Evolutionary conservation across 1,284 basidiomycete genomes (phyloP).

Genomic region (Ganoderma resinaceum): DNA sequence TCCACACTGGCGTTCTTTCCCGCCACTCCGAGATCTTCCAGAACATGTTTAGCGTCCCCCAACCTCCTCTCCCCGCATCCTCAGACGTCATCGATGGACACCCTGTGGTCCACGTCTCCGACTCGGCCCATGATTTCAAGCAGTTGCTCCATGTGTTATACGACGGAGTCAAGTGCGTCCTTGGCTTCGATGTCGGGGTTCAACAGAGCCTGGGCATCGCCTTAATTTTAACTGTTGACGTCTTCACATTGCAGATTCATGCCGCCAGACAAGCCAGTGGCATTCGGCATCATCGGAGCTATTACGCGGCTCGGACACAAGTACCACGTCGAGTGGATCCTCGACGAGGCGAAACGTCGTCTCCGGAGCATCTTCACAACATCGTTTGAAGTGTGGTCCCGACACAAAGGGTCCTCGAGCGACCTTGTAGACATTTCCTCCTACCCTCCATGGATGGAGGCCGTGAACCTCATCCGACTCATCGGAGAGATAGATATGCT

Average conservation of each 20-base stretch:
- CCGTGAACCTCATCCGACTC: slow-evolving; percentile 3
- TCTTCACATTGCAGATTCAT: neutral
- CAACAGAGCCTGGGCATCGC: too few species aligned
- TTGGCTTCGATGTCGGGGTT: too few species aligned
- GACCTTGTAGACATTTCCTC: neutral
- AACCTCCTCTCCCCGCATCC: neutral
- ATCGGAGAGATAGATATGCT: neutral
- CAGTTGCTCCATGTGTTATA: neutral
- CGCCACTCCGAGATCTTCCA: slow-evolving; percentile 10
- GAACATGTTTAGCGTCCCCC: slow-evolving; percentile 4
- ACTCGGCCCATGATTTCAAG: slow-evolving; percentile 5
- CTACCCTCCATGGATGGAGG: neutral
- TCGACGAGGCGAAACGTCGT: neutral
- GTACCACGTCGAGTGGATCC: slow-evolving; percentile 10
- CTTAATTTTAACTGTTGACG: neutral
- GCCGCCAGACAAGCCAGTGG: neutral
- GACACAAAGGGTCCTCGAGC: neutral
- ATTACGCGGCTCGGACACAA: slow-evolving; percentile 15
- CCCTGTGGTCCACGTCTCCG: slow-evolving; percentile 6
- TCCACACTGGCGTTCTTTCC: slow-evolving; percentile 6
- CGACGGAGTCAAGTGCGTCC: slow-evolving; percentile 4
- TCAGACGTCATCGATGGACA: neutral
- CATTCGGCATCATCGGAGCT: slow-evolving; percentile 5
- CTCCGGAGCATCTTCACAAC: neutral
- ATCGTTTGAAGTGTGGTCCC: neutral